These are phyloP conservation scores for Monosporascus sp. DNA, from an alignment of 2,329 filamentous ascomycete genomes.

Conservation along the genomic window DNA sequence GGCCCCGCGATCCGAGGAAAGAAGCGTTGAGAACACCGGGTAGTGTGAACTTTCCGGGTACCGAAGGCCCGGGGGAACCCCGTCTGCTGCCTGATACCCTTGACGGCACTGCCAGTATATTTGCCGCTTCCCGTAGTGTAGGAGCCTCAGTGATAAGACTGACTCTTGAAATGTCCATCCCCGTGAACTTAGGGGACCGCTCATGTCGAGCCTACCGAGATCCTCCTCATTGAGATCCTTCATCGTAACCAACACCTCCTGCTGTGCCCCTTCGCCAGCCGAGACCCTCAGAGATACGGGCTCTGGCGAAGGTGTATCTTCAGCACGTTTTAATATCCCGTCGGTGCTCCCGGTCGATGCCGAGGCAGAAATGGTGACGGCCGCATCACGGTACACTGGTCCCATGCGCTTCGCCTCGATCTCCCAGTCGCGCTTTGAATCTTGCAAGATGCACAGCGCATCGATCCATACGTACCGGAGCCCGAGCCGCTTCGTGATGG, in stretches of 20 bases:
- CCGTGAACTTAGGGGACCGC: background rate
- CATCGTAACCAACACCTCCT: too few species aligned
- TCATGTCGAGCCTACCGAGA: background rate
- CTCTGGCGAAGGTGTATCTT: too few species aligned
- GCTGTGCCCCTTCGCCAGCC: too few species aligned
- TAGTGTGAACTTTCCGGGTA: background rate
- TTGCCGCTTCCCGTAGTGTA: slow-evolving; percentile 1
- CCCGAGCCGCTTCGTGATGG: slow-evolving; percentile 1
- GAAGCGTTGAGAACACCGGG: too few species aligned
- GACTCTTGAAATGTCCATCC: slow-evolving; percentile 6
- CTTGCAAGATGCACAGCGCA: slow-evolving; percentile 3
- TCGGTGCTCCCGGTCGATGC: background rate
- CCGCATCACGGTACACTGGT: background rate
- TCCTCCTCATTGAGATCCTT: background rate
- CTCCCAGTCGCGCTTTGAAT: slow-evolving; percentile 3
- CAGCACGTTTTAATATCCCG: background rate
- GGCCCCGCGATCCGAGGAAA: too few species aligned
- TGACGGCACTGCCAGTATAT: slow-evolving; percentile 4
- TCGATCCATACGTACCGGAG: slow-evolving; percentile 7
- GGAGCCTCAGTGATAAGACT: background rate
- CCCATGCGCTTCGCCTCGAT: slow-evolving; percentile 1
- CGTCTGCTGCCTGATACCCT: slow-evolving; percentile 1
- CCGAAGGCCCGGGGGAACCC: background rate
- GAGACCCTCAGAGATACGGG: too few species aligned
- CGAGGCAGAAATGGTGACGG: slow-evolving; percentile 1